Evolutionary conservation across 2,329 filamentous ascomycete species (phyloP).

Genomic region (Dothistroma pini): DNA sequence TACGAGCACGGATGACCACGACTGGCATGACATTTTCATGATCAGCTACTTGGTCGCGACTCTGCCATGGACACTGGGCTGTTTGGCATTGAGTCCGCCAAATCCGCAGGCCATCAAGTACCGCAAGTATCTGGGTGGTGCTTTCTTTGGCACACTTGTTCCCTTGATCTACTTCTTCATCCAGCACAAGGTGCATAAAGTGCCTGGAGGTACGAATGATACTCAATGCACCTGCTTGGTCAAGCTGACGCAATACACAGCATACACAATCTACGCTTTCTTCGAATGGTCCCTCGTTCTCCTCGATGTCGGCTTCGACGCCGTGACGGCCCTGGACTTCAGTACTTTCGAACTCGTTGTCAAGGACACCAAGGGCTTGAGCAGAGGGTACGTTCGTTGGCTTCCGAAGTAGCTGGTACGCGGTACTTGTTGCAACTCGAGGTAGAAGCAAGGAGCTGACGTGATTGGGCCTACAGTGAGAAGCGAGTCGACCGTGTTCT

Average conservation of each 20-base stretch:
- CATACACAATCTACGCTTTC: conserved; percentile 95
- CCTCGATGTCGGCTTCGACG: conserved; percentile 94
- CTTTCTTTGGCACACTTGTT: conserved; percentile 87
- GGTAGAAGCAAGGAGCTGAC: conserved; percentile 6
- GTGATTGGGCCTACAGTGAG: conserved; percentile 22
- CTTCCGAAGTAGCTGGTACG: conserved; percentile 76
- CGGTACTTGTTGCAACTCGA: conserved; percentile 38
- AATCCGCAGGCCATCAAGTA: conserved; percentile 82
- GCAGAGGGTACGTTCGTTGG: conserved; percentile 98
- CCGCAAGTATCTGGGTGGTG: conserved; percentile 74
- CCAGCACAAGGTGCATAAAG: conserved; percentile 93
- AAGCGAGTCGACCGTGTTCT: conserved; percentile 30
- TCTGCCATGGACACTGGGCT: conserved; percentile 90
- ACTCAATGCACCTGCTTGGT: background rate
- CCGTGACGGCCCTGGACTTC: conserved; percentile 91
- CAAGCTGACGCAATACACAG: conserved; percentile 46
- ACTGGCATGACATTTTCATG: conserved; percentile 99
- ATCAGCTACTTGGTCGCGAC: conserved; percentile 95
- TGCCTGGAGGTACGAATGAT: conserved; percentile 73
- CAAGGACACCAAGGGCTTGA: conserved; percentile 81
- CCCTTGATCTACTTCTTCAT: conserved; percentile 97
- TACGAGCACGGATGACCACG: conserved; percentile 95
- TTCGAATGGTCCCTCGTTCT: conserved; percentile 96
- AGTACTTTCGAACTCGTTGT: conserved; percentile 80
- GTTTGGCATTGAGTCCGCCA: conserved; percentile 79